These are phyloP conservation scores for Candida tropicalis DNA, from an alignment of 1,139 yeast species.

Conservation along the genomic window DNA sequence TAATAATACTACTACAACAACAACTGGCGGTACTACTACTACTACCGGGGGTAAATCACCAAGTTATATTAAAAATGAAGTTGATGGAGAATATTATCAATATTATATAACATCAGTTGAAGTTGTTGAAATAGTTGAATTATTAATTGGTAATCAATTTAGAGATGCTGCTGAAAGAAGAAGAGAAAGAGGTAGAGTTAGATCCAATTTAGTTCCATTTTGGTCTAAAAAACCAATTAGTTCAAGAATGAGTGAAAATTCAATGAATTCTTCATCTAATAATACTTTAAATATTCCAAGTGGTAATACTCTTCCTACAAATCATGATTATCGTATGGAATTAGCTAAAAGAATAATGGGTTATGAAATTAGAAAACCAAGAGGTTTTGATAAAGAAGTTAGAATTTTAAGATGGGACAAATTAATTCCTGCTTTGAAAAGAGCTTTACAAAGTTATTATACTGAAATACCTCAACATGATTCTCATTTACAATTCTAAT, in stretches of 20 bases:
- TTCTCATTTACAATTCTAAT: constrained; percentile 13
- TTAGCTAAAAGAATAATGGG: constrained; percentile 67
- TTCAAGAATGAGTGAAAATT: constrained; percentile 43
- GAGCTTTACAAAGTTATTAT: constrained; percentile 67
- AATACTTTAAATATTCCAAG: constrained; percentile 2
- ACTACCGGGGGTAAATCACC: constrained; percentile 11
- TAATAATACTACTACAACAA: constrained; percentile 14
- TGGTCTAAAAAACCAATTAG: constrained; percentile 65
- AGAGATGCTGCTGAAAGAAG: constrained; percentile 53
- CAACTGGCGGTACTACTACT: constrained; percentile 3
- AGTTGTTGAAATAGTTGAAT: constrained; percentile 64
- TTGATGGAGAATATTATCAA: constrained; percentile 29
- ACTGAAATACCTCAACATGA: constrained; percentile 47
- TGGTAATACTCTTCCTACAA: constrained; percentile 20
- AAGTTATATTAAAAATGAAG: constrained; percentile 20
- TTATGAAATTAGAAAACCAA: constrained; percentile 62
- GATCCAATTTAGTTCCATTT: constrained; percentile 68
- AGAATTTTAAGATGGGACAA: constrained; percentile 64
- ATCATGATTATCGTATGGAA: constrained; percentile 53
- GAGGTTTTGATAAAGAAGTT: constrained; percentile 70
- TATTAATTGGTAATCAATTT: constrained; percentile 53
- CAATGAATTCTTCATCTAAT: neutral
- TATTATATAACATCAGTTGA: constrained; percentile 68
- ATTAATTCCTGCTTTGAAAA: constrained; percentile 57
- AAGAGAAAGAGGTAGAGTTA: constrained; percentile 62